Base-by-base conservation (phyloP, 2,329 filamentous ascomycete species). In the Aspergillus brunneoviolaceus region DNA sequence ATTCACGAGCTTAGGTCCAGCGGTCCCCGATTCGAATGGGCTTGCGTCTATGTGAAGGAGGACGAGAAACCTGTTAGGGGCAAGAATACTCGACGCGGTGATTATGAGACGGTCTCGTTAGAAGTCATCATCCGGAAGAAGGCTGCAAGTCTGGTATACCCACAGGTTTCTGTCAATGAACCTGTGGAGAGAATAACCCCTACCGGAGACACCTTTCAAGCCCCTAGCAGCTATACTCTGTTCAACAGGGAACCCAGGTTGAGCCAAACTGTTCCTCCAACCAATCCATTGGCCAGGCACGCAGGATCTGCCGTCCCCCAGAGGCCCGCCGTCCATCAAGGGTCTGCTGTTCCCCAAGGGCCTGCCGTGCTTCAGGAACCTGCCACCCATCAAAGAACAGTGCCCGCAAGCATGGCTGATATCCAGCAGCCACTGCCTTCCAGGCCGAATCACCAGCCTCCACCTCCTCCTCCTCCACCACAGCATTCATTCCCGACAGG, bases 41-140 rank as follows among this genome's bases (percentile, higher is more conserved):
- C 63, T n/a, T 75, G 69, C 51, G 74, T 71, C n/a, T 77, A 76
- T 61, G 68, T 74, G 25, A 71, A 74, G 51, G 71, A 71, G 54
- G 67, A 71, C 6, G 63, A 70, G 27, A 66, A 69, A 49, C 56
- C 66, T 0, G 64, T 67, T 49, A 70, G 70, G 57, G 65, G 71
- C 25, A 70, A 70, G 57, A 66, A 69, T 47, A 59, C 65, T 57
- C 64, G 65, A 33, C 67, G 62, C 1, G 61, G 66, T n/a, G 69
- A 72, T 51, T 71, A 71, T 16, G 70, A 75, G 27, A 74, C 69
- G 12, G 59, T 68, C 29, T 71, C 68, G 4, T 72, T 77, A 68
- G 66, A 74, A 29, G 62, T 77, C n/a, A 68, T 77, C 12, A 58
- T 77, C 29, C 64, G 71, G 67, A 69, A 70, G 51, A 70, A 68